Evolutionary conservation across 2,329 filamentous ascomycete genomes (phyloP), one percentile per base, ranked within the genome.

Genomic region (Bipolaris gigantea): DNA sequence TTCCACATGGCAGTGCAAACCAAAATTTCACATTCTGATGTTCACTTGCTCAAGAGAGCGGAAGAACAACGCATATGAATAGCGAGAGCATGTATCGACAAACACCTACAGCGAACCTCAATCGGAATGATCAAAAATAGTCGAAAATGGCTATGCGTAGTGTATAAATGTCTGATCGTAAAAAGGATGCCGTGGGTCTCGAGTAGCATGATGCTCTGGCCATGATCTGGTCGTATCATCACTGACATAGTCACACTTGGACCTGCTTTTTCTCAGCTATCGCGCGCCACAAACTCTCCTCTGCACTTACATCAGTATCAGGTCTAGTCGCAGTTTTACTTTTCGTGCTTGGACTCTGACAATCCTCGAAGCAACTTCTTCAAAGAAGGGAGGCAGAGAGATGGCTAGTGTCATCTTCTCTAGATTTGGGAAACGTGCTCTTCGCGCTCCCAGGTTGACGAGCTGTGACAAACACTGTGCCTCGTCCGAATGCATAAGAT

Each of bases 401-500:
- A 56, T 46, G 18, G 40, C 53, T 19, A 56, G 34, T 18, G 53
- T 53, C 18, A 56, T 32, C 34, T 53, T 48, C 23, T 53, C 32
- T 40, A 56, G 15, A 27, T 48, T 33, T 4, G 49, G 44, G 36
- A 53, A 53, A n/a, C 50, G 49, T 19, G 38, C 44, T 45, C 30
- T 44, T 35, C 53, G 50, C 21, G 35, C 40, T 8, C 34, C 44
- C 19, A 53, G 21, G 21, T 44, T 56, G 23, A 56, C 43, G 5
- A 56, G 40, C 13, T 56, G 49, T 5, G 44, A 53, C 21, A 56
- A 44, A 45, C 53, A 57, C 34, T 57, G 55, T 18, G 55, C 46
- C 42, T 57, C 55, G 15, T 57, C 50, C 15, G 55, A 54, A 13
- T 57, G 42, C 55, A 57, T 57, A 10, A 56, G 30, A 7, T 56